Evolutionary conservation across 306 rosid species (phyloP).

Genomic region (Carpinus viminea): DNA sequence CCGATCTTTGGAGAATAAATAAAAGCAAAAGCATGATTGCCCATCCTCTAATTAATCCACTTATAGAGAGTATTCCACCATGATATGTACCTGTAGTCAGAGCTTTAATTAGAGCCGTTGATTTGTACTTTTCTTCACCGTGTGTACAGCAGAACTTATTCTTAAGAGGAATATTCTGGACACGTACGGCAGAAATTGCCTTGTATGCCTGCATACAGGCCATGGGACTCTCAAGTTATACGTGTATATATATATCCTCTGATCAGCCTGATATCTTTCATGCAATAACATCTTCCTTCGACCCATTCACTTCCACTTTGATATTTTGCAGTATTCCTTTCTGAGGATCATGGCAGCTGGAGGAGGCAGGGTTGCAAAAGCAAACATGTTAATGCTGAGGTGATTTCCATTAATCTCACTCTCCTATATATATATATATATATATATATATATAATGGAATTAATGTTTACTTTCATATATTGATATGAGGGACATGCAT

Average conservation of each 20-base stretch:
- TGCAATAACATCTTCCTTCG: neutral
- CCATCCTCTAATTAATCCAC: neutral
- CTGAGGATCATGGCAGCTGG: neutral
- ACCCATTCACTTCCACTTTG: neutral
- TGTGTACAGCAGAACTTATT: neutral
- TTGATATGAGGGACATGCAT: neutral
- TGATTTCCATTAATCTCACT: neutral
- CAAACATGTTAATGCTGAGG: neutral
- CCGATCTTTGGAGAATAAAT: neutral
- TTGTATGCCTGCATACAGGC: no score
- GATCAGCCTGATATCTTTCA: neutral
- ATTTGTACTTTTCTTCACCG: neutral
- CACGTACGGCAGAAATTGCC: no score
- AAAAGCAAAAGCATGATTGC: neutral
- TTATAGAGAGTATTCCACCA: neutral
- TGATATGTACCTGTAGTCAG: neutral
- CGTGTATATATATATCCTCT: no score
- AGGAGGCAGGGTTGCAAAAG: no score
- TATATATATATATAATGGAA: no score
- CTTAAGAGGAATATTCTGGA: neutral
- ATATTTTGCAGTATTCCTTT: neutral
- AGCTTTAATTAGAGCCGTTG: neutral
- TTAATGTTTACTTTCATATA: no score
- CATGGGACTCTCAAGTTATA: no score
- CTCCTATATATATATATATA: no score